Evolutionary conservation across 2,329 filamentous ascomycete species (phyloP).

Genomic region (Alternaria postmessia): DNA sequence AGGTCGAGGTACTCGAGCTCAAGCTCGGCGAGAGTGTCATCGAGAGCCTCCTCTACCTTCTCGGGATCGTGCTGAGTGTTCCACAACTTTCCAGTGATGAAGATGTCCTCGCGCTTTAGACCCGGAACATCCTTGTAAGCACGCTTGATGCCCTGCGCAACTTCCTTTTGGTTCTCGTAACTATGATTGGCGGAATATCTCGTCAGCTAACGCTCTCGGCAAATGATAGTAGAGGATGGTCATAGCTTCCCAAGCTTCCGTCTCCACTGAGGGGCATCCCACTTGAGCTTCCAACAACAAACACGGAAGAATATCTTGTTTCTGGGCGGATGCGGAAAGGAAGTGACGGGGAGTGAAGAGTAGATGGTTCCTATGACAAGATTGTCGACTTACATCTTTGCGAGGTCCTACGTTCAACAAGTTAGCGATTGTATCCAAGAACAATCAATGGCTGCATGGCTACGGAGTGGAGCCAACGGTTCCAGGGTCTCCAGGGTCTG

Average conservation of each 20-base stretch:
- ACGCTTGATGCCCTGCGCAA: slow-evolving; percentile 42
- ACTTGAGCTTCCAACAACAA: slow-evolving; percentile 16
- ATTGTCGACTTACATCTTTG: slow-evolving; percentile 37
- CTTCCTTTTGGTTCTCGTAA: slow-evolving; percentile 45
- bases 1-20: slow-evolving; percentile 89
- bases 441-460: too few species aligned
- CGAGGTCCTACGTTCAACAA: slow-evolving; percentile 48
- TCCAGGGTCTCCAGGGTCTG: slow-evolving; percentile 2
- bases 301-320: not conserved
- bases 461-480: not conserved
- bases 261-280: slow-evolving; percentile 29
- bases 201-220: slow-evolving; percentile 24
- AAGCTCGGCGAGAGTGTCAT: slow-evolving; percentile 77
- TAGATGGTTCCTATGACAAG: not conserved
- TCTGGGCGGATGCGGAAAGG: not conserved
- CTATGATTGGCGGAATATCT: slow-evolving; percentile 38
- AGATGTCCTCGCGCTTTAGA: slow-evolving; percentile 43
- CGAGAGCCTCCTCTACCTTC: slow-evolving; percentile 74
- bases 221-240: slow-evolving; percentile 8
- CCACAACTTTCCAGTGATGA: slow-evolving; percentile 83
- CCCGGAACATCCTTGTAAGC: slow-evolving; percentile 38
- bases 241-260: slow-evolving; percentile 26
- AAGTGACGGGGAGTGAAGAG: not conserved
- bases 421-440: not conserved
- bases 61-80: slow-evolving; percentile 81